Evolutionary conservation across 164 flowering plant species (phyloP), one percentile per base, ranked within the genome.

Genomic region (Chloranthus sessilifolius): DNA sequence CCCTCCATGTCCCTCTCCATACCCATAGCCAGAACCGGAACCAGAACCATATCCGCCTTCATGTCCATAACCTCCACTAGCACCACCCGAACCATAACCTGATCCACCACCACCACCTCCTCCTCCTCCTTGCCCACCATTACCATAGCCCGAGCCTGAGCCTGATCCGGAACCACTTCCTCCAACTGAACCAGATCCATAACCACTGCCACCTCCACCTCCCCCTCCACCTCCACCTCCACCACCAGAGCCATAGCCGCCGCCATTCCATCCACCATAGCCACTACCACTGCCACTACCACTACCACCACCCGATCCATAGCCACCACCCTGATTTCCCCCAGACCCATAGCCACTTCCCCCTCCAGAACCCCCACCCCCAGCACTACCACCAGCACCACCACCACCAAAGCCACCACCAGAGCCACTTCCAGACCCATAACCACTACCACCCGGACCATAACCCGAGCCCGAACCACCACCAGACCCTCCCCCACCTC

Each of bases 31-130:
- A 2, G 55, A 54, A 10, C 65, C 67, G 0, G 48, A 40, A 0
- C 63, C 71, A 1, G 62, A 48, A 0, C 62, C 64, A 4, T 47
- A 59, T 0, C 62, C 66, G n/a, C n/a, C n/a, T n/a, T n/a, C n/a
- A n/a, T n/a, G n/a, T n/a, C n/a, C n/a, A n/a, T n/a, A n/a, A 3
- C 22, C 34, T 0, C 65, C 72, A 0, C 47, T 42, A 1, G 66
- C 72, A 8, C 34, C 28, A 4, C 64, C 68, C 0, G 50, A 52
- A 0, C 53, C 62, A 12, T 46, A 50, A 14, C 56, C 59, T 2
- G 42, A 25, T 0, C 43, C 43, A 11, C 66, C 59, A 0, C 55
- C 63, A 6, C 62, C 43, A 0, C 63, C 50, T 1, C 62, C 59
- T 7, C 55, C 59, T 2, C 53, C 50, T 2, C 31, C 23, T 15